Conservation (phyloP, 495 filamentous ascomycete species). For the Saxispiralis lemnorum region DNA sequence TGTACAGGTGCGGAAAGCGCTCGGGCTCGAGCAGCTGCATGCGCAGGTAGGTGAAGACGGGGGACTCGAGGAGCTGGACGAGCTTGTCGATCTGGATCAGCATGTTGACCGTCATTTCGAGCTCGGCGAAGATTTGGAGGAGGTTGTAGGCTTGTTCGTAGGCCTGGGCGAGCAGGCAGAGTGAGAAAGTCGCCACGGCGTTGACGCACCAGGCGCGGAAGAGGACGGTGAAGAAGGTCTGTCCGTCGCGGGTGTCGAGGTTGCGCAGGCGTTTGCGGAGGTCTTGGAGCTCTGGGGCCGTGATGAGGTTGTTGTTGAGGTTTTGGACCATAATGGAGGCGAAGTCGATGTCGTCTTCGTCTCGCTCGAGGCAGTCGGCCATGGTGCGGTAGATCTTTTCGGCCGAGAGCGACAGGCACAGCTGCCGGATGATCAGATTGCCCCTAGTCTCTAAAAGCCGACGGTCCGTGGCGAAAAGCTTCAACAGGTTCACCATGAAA, state of each 20-base stretch:
- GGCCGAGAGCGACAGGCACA: slow-evolving; percentile 80
- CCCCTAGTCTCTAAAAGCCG: slow-evolving; percentile 79
- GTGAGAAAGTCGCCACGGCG: slow-evolving; percentile 88
- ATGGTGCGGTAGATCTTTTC: slow-evolving; percentile 93
- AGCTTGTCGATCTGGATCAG: slow-evolving; percentile 98
- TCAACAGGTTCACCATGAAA: slow-evolving; percentile 93
- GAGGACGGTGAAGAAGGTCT: slow-evolving; percentile 82
- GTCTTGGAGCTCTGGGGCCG: slow-evolving; percentile 82
- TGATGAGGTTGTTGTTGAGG: slow-evolving; percentile 96
- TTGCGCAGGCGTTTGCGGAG: slow-evolving; percentile 79
- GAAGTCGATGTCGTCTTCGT: slow-evolving; percentile 96
- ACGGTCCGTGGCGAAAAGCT: slow-evolving; percentile 86
- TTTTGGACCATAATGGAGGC: slow-evolving; percentile 99
- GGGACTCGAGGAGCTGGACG: slow-evolving; percentile 90
- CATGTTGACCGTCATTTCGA: slow-evolving; percentile 98
- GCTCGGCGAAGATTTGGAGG: slow-evolving; percentile 88
- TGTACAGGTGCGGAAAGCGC: slow-evolving; percentile 88
- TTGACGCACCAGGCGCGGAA: slow-evolving; percentile 99
- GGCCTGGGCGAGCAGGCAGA: slow-evolving; percentile 89
- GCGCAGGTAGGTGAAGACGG: slow-evolving; percentile 94
- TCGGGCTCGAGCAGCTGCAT: slow-evolving; percentile 97
- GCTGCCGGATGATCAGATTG: slow-evolving; percentile 87
- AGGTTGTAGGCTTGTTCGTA: slow-evolving; percentile 98
- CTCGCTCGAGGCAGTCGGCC: slow-evolving; percentile 92
- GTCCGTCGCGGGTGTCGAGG: slow-evolving; percentile 69